phyloP scores from a whole-genome alignment of 2,329 filamentous ascomycete species.

The Aureobasidium musti region DNA sequence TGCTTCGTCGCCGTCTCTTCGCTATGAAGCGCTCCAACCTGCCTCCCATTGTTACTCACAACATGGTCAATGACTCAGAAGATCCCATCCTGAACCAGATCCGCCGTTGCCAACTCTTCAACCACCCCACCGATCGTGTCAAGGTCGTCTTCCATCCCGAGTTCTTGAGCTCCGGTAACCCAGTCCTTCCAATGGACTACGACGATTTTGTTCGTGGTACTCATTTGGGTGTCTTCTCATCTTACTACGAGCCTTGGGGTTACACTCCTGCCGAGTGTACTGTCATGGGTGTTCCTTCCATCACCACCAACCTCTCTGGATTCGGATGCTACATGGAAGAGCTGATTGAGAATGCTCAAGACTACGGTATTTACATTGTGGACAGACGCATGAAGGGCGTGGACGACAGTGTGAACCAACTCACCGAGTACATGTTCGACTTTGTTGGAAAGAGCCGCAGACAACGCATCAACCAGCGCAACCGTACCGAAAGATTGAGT shows the following conservation, averaged over 20 bases:
- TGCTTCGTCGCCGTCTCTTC: conserved; percentile 86
- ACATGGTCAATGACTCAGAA: conserved; percentile 93
- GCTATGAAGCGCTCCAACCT: conserved; percentile 92
- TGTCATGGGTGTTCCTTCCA: conserved; percentile 97
- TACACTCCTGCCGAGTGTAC: conserved; percentile 98
- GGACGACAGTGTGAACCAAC: conserved; percentile 95
- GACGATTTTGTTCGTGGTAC: conserved; percentile 98
- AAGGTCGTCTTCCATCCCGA: conserved; percentile 98
- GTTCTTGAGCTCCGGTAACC: conserved; percentile 94
- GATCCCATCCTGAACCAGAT: conserved; percentile 96
- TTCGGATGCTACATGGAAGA: conserved; percentile 99
- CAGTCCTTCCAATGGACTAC: conserved; percentile 92
- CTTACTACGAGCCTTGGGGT: conserved; percentile 99
- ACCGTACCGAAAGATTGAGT: conserved; percentile 90
- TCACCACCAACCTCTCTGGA: conserved; percentile 95
- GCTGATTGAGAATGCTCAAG: conserved; percentile 93
- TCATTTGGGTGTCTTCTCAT: conserved; percentile 91
- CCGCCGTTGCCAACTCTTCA: conserved; percentile 93
- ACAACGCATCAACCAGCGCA: conserved; percentile 98
- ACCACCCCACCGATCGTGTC: conserved; percentile 90
- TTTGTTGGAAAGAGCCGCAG: conserved; percentile 91
- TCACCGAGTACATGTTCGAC: conserved; percentile 89
- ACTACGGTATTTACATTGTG: conserved; percentile 99
- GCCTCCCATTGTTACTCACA: conserved; percentile 96
- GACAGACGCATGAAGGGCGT: conserved; percentile 93